Base-by-base conservation (phyloP, 73 alveolate species). In the Urostyla sp. region DNA sequence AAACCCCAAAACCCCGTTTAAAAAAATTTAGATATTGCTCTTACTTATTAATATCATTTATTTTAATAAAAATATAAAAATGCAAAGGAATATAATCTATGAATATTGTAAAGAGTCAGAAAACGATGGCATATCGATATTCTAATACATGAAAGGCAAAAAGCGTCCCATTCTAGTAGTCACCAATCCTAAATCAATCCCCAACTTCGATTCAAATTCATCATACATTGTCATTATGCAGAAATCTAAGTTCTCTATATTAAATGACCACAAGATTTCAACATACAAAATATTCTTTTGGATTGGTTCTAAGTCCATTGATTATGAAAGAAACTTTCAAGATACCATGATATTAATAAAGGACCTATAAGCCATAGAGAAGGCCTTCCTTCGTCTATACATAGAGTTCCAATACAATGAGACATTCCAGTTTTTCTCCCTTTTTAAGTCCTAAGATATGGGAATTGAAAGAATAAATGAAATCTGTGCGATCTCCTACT, bases 381-480 rank as follows among this genome's bases (percentile, higher is more conserved):
- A 53, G 54, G 36, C 69, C 5, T 46, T 20, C 44, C 6, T 69
- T 13, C 21, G 83, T 18, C 49, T 7, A 20, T 69, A 37, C 28
- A 67, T 80, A 13, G 76, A 80, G 67, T 67, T 18, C 32, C 44
- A 80, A 43, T 80, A 63, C 76, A 45, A 60, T 43, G 90, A 80
- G 37, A 48, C 76, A 26, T 56, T 56, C 23, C 43, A 61, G 37
- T 80, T 80, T 48, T 66, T 80, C 44, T 1, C 58, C 5, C 52
- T 52, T 15, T 80, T 80, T 67, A 50, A 80, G 76, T 18, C 61
- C 34, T 45, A 69, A 69, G 83, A 49, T 16, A 38, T 69, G 36
- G 21, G 48, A 10, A 69, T 69, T 8, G 83, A 69, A 36, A 18
- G 83, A 48, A 48, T 44, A 16, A 27, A 10, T 45, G 83, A 69